phyloP scores from a whole-genome alignment of 768 basidiomycete species.

The Roridomyces roridus region DNA sequence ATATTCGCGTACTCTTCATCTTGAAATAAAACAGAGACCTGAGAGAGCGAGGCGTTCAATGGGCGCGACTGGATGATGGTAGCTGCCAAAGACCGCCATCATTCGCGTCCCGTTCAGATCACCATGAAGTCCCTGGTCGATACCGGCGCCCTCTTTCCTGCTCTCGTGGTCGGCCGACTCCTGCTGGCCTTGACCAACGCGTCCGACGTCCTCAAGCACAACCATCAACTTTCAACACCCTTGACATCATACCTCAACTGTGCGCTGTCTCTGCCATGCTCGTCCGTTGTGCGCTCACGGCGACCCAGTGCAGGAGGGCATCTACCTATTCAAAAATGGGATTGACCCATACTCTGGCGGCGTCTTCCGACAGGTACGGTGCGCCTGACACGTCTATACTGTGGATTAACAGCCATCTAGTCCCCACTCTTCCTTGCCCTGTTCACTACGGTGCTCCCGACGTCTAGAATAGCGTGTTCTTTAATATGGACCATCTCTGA shows the following conservation, averaged over 20 bases:
- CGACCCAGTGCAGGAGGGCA: conserved; percentile 82
- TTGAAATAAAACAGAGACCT: too few species aligned
- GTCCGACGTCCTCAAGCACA: conserved; percentile 63
- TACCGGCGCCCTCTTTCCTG: conserved; percentile 37
- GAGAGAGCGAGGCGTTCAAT: too few species aligned
- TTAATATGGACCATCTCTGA: conserved; percentile 78
- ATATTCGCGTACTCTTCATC: too few species aligned
- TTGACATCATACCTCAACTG: conserved; percentile 80
- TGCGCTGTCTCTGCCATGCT: conserved; percentile 45
- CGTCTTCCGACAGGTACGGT: conserved; percentile 81
- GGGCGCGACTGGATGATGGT: too few species aligned
- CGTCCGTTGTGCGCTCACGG: conserved; percentile 18
- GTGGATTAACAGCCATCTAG: conserved; percentile 42
- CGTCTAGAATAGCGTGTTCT: conserved; percentile 51
- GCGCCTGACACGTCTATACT: conserved; percentile 1
- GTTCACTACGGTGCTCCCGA: conserved; percentile 75
- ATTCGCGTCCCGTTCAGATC: too few species aligned
- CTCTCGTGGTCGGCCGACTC: conserved; percentile 55
- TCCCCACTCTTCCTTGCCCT: conserved; percentile 81
- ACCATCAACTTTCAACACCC: conserved; percentile 83
- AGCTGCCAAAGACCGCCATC: too few species aligned
- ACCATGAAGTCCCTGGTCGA: conserved; percentile 14
- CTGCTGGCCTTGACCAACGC: conserved; percentile 56
- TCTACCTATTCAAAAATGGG: conserved; percentile 79
- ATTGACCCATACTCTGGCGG: conserved; percentile 90